Evolutionary conservation across 2,329 filamentous ascomycete species (phyloP).

Genomic region (Dichotomopilus funicola): DNA sequence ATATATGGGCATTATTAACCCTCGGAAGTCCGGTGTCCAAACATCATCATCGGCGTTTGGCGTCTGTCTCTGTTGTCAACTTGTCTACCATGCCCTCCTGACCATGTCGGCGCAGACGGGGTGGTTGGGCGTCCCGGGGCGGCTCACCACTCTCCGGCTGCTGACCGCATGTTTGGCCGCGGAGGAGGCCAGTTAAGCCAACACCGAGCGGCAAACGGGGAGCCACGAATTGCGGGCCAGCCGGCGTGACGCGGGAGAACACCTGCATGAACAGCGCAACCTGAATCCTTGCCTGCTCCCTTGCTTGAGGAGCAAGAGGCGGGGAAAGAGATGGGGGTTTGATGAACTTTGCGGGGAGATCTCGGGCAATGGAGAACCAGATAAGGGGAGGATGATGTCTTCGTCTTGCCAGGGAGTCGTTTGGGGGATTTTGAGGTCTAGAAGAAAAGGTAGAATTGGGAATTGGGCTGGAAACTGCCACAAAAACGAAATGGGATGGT

Average conservation of each 20-base stretch:
- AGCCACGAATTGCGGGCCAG: constrained; percentile 11
- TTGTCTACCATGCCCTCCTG: no score
- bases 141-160: constrained; percentile 8
- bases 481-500: neutral
- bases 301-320: neutral
- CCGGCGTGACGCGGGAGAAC: constrained; percentile 11
- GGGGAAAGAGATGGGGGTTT: neutral
- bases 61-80: no score
- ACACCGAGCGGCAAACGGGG: constrained; percentile 6
- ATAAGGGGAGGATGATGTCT: neutral
- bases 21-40: no score
- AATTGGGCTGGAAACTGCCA: no score
- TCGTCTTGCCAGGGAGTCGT: neutral
- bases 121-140: constrained; percentile 6
- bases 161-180: constrained; percentile 19
- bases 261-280: constrained; percentile 10
- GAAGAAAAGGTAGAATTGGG: no score
- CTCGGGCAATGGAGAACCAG: neutral
- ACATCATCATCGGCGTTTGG: no score
- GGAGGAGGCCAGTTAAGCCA: constrained; percentile 6
- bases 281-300: constrained; percentile 2
- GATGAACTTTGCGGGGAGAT: neutral
- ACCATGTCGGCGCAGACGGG: no score
- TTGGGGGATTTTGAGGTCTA: neutral
- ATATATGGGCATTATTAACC: no score